Evolutionary conservation across 139 green algal genomes (phyloP).

Genomic region (Chlorella sp.): DNA sequence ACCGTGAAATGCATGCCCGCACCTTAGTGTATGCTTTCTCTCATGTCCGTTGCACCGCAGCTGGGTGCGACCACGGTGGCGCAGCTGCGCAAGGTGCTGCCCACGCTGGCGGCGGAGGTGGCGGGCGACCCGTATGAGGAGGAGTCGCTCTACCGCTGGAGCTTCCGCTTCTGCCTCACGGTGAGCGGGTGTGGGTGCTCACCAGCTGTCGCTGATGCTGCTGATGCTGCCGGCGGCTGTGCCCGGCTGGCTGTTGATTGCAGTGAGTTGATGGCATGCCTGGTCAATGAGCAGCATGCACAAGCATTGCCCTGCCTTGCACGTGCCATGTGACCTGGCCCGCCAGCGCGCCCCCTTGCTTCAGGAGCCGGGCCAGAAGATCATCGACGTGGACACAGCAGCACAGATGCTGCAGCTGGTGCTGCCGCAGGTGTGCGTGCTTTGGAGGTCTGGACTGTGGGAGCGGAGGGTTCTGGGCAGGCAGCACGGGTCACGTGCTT

Average conservation of each 20-base stretch:
- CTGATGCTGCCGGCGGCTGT: no score
- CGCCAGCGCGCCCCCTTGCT: background rate
- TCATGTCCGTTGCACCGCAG: no score
- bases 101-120: conserved; percentile 30
- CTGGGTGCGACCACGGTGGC: conserved; percentile 39
- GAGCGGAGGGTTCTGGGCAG: no score
- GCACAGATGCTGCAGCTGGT: conserved; percentile 65
- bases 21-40: no score
- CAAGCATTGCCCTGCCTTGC: background rate
- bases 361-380: conserved; percentile 61
- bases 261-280: no score
- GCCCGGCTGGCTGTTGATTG: no score
- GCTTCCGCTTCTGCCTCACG: conserved; percentile 74
- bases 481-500: no score
- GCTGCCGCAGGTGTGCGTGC: conserved; percentile 21
- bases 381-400: conserved; percentile 64
- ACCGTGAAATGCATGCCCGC: no score
- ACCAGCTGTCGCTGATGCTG: background rate
- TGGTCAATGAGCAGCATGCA: background rate
- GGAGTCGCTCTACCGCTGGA: conserved; percentile 60
- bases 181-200: background rate
- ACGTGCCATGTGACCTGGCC: background rate
- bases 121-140: background rate
- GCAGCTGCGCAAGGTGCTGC: conserved; percentile 51
- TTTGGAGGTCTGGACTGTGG: no score